phyloP scores from a whole-genome alignment of 345 rosid genomes.

The Angophora floribunda region DNA sequence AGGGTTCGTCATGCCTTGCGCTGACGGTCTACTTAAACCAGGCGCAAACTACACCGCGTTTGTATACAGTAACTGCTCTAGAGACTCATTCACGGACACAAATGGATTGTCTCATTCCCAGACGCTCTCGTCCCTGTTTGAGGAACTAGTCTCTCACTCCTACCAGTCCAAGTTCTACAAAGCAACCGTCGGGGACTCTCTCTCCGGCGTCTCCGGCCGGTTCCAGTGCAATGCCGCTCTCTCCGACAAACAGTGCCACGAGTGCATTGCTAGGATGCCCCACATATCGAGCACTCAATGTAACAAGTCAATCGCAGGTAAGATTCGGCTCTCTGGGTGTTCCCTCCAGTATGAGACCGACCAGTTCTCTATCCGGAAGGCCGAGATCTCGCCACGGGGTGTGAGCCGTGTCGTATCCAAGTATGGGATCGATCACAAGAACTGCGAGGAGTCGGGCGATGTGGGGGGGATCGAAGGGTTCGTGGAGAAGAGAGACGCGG shows the following conservation, averaged over 20 bases:
- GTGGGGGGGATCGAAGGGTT: slow-evolving; percentile 24
- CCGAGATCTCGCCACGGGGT: not conserved
- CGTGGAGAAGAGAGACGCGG: slow-evolving; percentile 32
- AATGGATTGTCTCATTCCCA: slow-evolving; percentile 4
- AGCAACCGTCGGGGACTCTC: slow-evolving; percentile 27
- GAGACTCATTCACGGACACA: slow-evolving; percentile 1
- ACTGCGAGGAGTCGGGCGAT: slow-evolving; percentile 22
- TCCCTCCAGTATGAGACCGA: slow-evolving; percentile 42
- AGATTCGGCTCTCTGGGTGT: slow-evolving; percentile 73
- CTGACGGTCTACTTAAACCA: not conserved
- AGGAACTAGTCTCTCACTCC: slow-evolving; percentile 35
- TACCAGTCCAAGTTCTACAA: slow-evolving; percentile 40
- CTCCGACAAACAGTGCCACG: slow-evolving; percentile 26
- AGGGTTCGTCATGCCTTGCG: not conserved
- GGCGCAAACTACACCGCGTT: slow-evolving; percentile 31
- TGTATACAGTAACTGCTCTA: slow-evolving; percentile 42
- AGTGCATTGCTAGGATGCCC: slow-evolving; percentile 38
- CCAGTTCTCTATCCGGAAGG: not conserved
- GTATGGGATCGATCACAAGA: slow-evolving; percentile 32
- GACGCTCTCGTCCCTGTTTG: slow-evolving; percentile 28
- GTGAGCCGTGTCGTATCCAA: not conserved
- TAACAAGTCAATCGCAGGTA: slow-evolving; percentile 29
- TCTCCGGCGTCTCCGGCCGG: slow-evolving; percentile 41
- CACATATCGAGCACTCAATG: slow-evolving; percentile 27
- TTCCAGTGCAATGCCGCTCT: slow-evolving; percentile 63